These are phyloP conservation scores for Hypoxylon sp. DNA, from an alignment of 2,329 filamentous ascomycete genomes.

Conservation along the genomic window DNA sequence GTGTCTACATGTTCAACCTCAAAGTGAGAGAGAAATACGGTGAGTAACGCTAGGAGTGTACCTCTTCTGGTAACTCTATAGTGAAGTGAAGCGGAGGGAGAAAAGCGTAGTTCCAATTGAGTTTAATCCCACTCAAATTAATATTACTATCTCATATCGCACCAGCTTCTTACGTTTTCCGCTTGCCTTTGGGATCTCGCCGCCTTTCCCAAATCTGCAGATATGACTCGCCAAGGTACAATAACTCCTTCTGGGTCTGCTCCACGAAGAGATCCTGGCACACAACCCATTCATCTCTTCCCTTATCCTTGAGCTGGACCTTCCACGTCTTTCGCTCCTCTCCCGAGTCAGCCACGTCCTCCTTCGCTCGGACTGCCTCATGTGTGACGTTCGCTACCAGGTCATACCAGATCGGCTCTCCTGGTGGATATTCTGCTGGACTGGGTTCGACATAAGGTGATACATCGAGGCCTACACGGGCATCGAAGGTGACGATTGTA, in stretches of 20 bases:
- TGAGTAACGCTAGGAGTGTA: background rate
- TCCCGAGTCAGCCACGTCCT: slow-evolving; percentile 89
- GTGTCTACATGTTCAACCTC: background rate
- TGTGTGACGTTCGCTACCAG: slow-evolving; percentile 94
- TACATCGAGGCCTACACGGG: slow-evolving; percentile 83
- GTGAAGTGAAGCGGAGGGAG: background rate
- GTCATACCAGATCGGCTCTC: slow-evolving; percentile 93
- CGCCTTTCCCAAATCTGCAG: slow-evolving; percentile 96
- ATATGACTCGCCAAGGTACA: slow-evolving; percentile 95
- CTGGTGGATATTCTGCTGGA: slow-evolving; percentile 74
- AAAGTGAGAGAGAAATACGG: background rate
- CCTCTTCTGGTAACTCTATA: background rate
- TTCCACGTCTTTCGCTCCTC: slow-evolving; percentile 94
- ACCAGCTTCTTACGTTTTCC: slow-evolving; percentile 51
- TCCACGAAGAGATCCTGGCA: slow-evolving; percentile 96
- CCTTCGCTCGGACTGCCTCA: slow-evolving; percentile 81
- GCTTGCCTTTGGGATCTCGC: slow-evolving; percentile 63
- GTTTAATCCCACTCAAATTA: background rate
- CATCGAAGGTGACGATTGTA: slow-evolving; percentile 97
- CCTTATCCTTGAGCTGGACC: slow-evolving; percentile 87
- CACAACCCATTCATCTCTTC: slow-evolving; percentile 88
- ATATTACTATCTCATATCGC: background rate
- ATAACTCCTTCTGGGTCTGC: slow-evolving; percentile 85
- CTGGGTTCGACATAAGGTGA: slow-evolving; percentile 92
- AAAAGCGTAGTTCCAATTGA: background rate